Evolutionary conservation across 169 alveolate species (phyloP).

Genomic region (Toxoplasma gondii): DNA sequence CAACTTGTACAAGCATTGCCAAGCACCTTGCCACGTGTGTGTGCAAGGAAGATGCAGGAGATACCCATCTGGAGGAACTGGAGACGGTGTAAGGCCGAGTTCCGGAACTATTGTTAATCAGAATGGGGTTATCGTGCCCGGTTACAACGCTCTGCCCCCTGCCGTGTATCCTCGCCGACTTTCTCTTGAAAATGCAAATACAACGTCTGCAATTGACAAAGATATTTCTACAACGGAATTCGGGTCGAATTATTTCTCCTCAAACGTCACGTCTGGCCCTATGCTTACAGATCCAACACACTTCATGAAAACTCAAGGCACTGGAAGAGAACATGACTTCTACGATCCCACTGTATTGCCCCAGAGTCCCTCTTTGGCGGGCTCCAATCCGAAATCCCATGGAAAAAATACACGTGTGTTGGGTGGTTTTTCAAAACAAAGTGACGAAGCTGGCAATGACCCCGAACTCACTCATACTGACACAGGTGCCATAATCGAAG

Average conservation of each 20-base stretch:
- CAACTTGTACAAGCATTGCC: not conserved
- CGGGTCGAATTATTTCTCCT: too few species aligned
- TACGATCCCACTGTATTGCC: too few species aligned
- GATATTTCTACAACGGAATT: not conserved
- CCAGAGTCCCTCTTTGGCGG: too few species aligned
- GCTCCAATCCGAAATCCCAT: too few species aligned
- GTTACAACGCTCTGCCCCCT: not conserved
- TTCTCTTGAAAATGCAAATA: not conserved
- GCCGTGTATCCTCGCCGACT: not conserved
- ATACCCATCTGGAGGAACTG: constrained; percentile 14
- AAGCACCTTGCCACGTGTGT: constrained; percentile 10
- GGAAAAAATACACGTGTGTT: too few species aligned
- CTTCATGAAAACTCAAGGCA: too few species aligned
- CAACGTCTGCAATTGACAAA: not conserved
- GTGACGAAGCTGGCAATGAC: too few species aligned
- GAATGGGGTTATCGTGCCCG: not conserved
- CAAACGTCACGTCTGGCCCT: too few species aligned
- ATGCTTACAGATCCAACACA: too few species aligned
- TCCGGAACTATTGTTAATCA: not conserved
- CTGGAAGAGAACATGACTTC: too few species aligned
- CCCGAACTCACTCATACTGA: too few species aligned
- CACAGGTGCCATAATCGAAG: not conserved
- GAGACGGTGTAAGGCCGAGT: not conserved
- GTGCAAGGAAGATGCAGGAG: not conserved
- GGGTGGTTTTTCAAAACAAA: too few species aligned